Base-by-base conservation (phyloP, 768 basidiomycete species). In the Boletus subcaerulescens region DNA sequence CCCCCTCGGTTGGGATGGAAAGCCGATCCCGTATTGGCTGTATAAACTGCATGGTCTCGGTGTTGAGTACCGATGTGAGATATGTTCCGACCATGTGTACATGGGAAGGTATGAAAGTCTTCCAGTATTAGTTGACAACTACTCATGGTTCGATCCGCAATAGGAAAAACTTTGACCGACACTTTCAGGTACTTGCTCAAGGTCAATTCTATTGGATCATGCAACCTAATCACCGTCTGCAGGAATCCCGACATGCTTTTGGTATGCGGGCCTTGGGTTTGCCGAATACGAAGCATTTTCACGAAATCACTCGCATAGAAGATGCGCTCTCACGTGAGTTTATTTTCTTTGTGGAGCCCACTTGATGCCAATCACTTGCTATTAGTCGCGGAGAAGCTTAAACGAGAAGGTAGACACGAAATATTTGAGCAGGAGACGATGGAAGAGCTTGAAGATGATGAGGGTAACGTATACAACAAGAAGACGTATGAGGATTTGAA, bases 271-370 rank as follows among this genome's bases (percentile, higher is more conserved):
- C 96, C 12, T 80, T 99, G 29, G 97, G 97, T 35, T 79, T 99
- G 53, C 97, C 97, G 1, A 98, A 98, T 61, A 98, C 96, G 3
- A 98, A 96, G 72, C 97, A 99, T 73, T 99, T 98, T 79, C 94
- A 97, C 67, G 97, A 97, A 73, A 98, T 99, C 56, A 98, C 94
- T 24, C 84, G 88, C 48, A 99, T 99, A 60, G 91, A 94, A 65
- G 97, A 99, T 75, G 97, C 95, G 0, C 83, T 99, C 52, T 84
- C 93, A 32, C 77, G 96, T 98, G 69, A 62, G 93, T 85, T 29
- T 43, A 29, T 57, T 32, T 32, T 40, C 41, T 24, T 29, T 52
- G 29, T 35, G 17, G 26, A 13, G 35, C 31, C 45, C 32, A 17
- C 42, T 47, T 32, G 41, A 35, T 29, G 39, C 33, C 33, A 50